These are phyloP conservation scores for Hypholoma fasciculare DNA, from an alignment of 768 basidiomycete species.

Conservation along the genomic window DNA sequence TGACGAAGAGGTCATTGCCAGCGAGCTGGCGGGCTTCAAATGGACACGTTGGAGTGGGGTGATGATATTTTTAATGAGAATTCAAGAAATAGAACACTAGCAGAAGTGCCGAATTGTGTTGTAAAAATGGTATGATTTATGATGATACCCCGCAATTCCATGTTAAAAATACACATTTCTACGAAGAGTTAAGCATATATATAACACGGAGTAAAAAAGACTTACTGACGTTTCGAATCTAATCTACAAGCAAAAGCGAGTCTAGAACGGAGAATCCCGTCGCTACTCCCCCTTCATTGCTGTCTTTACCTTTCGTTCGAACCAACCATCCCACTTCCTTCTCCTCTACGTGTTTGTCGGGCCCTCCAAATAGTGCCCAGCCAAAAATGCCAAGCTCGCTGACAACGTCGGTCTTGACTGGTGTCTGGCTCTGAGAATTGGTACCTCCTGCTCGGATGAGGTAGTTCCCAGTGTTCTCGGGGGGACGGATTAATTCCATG, in stretches of 20 bases:
- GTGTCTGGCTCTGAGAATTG: constrained; percentile 27
- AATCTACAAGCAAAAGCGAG: constrained; percentile 60
- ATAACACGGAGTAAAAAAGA: not conserved
- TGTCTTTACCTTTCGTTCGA: constrained; percentile 87
- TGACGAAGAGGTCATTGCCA: not conserved
- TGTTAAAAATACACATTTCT: not conserved
- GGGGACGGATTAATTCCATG: constrained; percentile 90
- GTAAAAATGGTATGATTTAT: not conserved
- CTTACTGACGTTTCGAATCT: not conserved
- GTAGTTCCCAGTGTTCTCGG: constrained; percentile 64
- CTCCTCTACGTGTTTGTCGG: constrained; percentile 47
- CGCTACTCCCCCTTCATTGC: constrained; percentile 90
- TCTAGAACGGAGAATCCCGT: constrained; percentile 81
- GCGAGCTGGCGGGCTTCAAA: not conserved
- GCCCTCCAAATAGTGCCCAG: constrained; percentile 71
- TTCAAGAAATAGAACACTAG: not conserved
- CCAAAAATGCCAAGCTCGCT: constrained; percentile 94
- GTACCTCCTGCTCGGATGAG: constrained; percentile 72
- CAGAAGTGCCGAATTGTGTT: not conserved
- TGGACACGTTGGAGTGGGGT: not conserved
- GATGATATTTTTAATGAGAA: not conserved
- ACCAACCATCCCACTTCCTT: constrained; percentile 81
- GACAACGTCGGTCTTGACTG: constrained; percentile 67
- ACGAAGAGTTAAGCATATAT: not conserved
- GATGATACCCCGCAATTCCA: not conserved